A percentile compares a stretch with the other conserved stretches of the same genome.
phyloP scores from a whole-genome alignment of 257 asterid genomes.

The Nemophila menziesii region DNA sequence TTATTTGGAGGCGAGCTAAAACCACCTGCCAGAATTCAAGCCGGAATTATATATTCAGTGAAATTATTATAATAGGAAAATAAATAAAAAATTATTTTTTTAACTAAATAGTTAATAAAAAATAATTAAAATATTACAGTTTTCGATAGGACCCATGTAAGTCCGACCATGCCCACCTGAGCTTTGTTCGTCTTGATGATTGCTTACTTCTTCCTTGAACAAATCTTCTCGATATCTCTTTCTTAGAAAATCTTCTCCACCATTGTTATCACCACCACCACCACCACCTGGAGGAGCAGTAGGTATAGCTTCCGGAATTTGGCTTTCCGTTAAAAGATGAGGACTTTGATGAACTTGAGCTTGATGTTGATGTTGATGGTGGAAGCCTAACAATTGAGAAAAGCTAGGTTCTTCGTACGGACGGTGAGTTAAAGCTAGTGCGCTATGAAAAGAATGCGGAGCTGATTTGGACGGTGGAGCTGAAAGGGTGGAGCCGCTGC shows the following conservation, averaged over 20 bases:
- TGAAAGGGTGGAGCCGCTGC: constrained; percentile 53
- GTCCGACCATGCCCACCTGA: constrained; percentile 36
- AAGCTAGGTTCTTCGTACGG: constrained; percentile 39
- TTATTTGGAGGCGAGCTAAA: constrained; percentile 43
- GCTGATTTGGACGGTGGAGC: constrained; percentile 62
- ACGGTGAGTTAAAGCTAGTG: constrained; percentile 38
- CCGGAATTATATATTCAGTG: no score
- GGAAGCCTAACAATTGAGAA: constrained; percentile 68
- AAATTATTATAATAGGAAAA: no score
- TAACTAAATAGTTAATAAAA: no score
- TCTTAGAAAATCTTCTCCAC: constrained; percentile 38
- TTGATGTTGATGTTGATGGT: constrained; percentile 17
- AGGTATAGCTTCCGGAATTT: constrained; percentile 23
- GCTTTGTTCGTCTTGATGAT: constrained; percentile 16
- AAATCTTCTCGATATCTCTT: constrained; percentile 65
- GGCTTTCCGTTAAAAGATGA: constrained; percentile 32
- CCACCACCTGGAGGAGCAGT: constrained; percentile 25
- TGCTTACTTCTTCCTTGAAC: constrained; percentile 43
- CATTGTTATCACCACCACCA: constrained; percentile 23
- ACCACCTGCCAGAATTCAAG: no score
- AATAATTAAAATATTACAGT: no score
- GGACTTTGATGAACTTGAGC: constrained; percentile 16
- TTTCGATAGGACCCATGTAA: no score
- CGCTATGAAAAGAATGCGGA: constrained; percentile 50
- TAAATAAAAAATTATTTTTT: no score